Evolutionary conservation across 108 stramenopile genomes (phyloP).

Genomic region (Pseudonitzschia pungens): DNA sequence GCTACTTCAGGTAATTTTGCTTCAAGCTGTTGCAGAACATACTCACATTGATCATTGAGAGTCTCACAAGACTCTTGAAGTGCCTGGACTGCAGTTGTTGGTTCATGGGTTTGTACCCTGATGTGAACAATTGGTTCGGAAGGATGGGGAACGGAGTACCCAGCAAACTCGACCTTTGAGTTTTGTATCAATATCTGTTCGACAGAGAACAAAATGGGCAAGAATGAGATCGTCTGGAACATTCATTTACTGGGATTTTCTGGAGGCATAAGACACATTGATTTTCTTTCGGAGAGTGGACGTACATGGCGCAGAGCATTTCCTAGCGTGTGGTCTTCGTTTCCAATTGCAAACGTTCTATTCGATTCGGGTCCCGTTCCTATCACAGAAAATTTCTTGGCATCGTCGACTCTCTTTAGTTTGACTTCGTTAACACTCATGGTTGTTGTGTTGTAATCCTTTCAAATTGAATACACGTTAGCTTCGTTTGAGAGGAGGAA

Average conservation of each 20-base stretch:
- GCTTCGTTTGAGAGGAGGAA: not conserved
- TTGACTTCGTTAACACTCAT: slow-evolving; percentile 81
- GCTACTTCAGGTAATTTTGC: slow-evolving; percentile 64
- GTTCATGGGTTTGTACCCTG: slow-evolving; percentile 76
- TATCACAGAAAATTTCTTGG: slow-evolving; percentile 49
- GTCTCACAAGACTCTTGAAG: slow-evolving; percentile 76
- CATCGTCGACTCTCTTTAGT: slow-evolving; percentile 35
- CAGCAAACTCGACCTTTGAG: slow-evolving; percentile 85
- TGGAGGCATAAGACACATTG: not conserved
- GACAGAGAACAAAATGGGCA: not conserved
- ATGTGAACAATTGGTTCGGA: slow-evolving; percentile 93
- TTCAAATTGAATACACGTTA: not conserved
- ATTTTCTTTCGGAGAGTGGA: slow-evolving; percentile 28
- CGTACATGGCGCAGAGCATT: slow-evolving; percentile 86
- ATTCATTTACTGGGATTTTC: not conserved
- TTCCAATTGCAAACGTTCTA: slow-evolving; percentile 85
- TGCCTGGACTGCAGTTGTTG: slow-evolving; percentile 59
- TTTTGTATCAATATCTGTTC: slow-evolving; percentile 31
- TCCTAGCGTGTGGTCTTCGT: slow-evolving; percentile 97
- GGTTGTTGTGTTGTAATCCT: not conserved
- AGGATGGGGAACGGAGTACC: slow-evolving; percentile 96
- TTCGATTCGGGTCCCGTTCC: slow-evolving; percentile 70
- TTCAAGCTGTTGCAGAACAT: slow-evolving; percentile 68
- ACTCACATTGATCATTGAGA: slow-evolving; percentile 63
- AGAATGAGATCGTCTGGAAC: not conserved